Evolutionary conservation across 2,329 filamentous ascomycete genomes (phyloP), one percentile per base, ranked within the genome.

Genomic region (Trichoderma arundinaceum): DNA sequence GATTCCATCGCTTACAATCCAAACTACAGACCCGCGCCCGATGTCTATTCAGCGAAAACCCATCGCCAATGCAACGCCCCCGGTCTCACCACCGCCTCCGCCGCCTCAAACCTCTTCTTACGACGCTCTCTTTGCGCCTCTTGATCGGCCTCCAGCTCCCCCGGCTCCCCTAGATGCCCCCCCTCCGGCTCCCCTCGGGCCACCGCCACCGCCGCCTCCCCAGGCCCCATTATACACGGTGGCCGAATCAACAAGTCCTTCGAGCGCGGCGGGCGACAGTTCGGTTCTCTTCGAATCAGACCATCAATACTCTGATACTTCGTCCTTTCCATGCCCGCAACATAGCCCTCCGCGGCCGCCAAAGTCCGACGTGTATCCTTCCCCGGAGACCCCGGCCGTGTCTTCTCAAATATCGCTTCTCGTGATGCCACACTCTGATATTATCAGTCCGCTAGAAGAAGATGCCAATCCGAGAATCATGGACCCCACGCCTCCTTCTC

Each of bases 1-100:
- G 48, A 70, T 79, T 53, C 78, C 77, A 54, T 74, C 76, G 70
- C 78, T 81, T 74, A 79, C 76, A 53, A 61, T 74, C 64, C 72
- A 74, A 48, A 68, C 72, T 57, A 66, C 73, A 74, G 77, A 78
- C 68, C 64, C 71, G 41, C 57, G 43, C 22, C 64, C 68, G 39
- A 68, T 69, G 62, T 64, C 69, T 49, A 59, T 74, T 41, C 69
- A 67, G 46, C 76, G 72, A 43, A 75, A 72, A 33, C 69, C 72
- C 39, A 43, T 72, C 66, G 64, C 68, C 63, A 15, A 63, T 54
- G 38, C 57, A 33, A n/a, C 33, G 35, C 52, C 65, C 48, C 61
- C 66, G 66, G 59, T 59, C 68, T 70, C 72, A 65, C 70, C 73
- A 66, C 70, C 70, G 9, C 68, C 68, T 39, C 69, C 71, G 39